Base-by-base conservation (phyloP, 257 asterid genomes). In the Knoxia roxburghii region DNA sequence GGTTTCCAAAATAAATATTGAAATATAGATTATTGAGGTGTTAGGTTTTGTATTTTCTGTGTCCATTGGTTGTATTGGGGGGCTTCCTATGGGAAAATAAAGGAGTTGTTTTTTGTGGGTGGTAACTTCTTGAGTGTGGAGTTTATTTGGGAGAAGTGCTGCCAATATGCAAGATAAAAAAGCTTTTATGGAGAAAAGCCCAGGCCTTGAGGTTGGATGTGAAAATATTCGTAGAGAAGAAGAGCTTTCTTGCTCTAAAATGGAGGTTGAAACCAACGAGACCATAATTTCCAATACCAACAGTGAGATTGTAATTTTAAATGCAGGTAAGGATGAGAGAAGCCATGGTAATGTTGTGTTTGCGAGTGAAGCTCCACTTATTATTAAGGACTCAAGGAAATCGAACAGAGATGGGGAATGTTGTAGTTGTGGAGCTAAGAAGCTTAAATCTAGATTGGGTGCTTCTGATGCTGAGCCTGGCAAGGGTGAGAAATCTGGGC, bases 391-490 rank as follows among this genome's bases (percentile, higher is more conserved):
- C 76, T 67, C 76, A 53, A 80, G 72, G 70, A 69, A 69, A 37
- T 77, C 83, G 48, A 76, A 84, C 29, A 76, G 80, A 75, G 77
- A 60, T 46, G 76, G 65, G 50, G 82, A 74, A 49, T 67, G 66
- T 68, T 86, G 87, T 78, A 80, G 86, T 67, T 89, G 92, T 60
- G 91, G 92, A 64, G 95, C 88, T 33, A 91, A 90, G 93, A 90
- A 90, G 65, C 86, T 82, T 58, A 85, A 93, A 68, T 78, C 90
- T 43, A 78, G 96, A 73, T 69, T 88, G 77, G 83, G 78, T 64
- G 77, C 85, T 69, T 79, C 87, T 63, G 89, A 84, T 64, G 75
- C 82, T 15, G 88, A 83, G 75, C 71, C 79, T n/a, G 90, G 86
- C 35, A 90, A 85, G 72, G 77, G 79, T 63, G 94, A 82, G 69